A percentile compares a stretch with the other conserved stretches of the same genome.
Conservation (phyloP, 2,329 filamentous ascomycete species). For the Samsoniella hepiali region DNA sequence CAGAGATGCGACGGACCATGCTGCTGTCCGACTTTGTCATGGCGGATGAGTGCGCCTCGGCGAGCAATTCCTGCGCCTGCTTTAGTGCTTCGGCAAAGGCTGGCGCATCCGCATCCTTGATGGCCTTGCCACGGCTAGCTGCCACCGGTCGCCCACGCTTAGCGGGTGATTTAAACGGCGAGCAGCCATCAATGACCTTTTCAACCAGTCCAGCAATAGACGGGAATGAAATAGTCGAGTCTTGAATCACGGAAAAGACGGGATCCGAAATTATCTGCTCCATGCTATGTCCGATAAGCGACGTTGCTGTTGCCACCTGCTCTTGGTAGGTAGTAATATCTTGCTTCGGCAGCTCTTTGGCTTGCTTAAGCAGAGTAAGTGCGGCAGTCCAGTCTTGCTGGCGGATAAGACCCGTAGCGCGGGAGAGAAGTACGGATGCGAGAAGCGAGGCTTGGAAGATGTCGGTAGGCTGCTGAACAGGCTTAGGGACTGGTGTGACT, state of each 20-base stretch:
- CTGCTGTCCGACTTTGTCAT: conserved; percentile 53
- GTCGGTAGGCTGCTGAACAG: conserved; percentile 29
- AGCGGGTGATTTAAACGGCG: conserved; percentile 36
- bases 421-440: conserved; percentile 34
- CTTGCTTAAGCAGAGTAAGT: conserved; percentile 50
- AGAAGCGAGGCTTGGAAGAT: conserved; percentile 37
- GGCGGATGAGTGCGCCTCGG: conserved; percentile 59
- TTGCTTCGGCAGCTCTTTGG: conserved; percentile 42
- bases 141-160: conserved; percentile 28
- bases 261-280: conserved; percentile 74
- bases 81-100: conserved; percentile 58
- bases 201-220: conserved; percentile 53
- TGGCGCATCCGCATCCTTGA: conserved; percentile 31
- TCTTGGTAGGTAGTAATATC: conserved; percentile 42
- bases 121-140: conserved; percentile 25
- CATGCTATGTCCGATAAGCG: conserved; percentile 65
- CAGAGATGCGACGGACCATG: conserved; percentile 60
- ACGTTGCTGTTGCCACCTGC: conserved; percentile 63
- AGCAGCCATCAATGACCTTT: conserved; percentile 35
- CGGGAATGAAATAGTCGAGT: conserved; percentile 87
- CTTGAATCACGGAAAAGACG: conserved; percentile 83
- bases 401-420: conserved; percentile 44
- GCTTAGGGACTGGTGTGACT: conserved; percentile 23
- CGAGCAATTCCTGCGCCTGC: conserved; percentile 63
- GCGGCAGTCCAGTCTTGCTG: conserved; percentile 58